Conservation (phyloP, 495 filamentous ascomycete genomes). For the Aspergillus sclerotiicarbonarius region DNA sequence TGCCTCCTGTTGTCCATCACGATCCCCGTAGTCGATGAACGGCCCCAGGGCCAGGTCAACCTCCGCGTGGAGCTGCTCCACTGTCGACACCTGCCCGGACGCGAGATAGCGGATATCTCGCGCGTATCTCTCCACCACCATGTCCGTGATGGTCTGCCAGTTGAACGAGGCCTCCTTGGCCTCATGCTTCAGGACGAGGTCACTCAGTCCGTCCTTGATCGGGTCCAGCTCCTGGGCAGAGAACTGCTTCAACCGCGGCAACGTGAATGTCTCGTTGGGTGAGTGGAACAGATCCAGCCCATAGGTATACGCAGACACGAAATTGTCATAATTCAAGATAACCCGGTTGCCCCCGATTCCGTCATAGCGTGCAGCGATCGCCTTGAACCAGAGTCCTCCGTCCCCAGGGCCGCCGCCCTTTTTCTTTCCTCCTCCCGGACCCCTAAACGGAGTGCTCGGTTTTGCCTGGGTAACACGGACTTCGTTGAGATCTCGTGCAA, state of each 20-base stretch:
- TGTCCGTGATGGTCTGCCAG: conserved; percentile 62
- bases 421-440: conserved; percentile 16
- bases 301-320: conserved; percentile 59
- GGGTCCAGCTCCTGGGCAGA: conserved; percentile 32
- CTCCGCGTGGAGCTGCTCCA: conserved; percentile 39
- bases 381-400: conserved; percentile 28
- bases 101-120: conserved; percentile 50
- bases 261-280: conserved; percentile 15
- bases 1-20: conserved; percentile 32
- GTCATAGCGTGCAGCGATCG: conserved; percentile 55
- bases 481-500: conserved; percentile 40
- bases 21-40: conserved; percentile 49
- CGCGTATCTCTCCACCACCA: conserved; percentile 59
- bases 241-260: conserved; percentile 49
- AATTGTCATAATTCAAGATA: conserved; percentile 56
- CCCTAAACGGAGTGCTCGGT: background rate
- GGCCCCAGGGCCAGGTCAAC: conserved; percentile 45
- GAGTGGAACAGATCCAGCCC: conserved; percentile 49
- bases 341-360: conserved; percentile 56
- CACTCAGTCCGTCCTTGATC: conserved; percentile 42
- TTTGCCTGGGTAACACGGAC: conserved; percentile 31
- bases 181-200: conserved; percentile 32
- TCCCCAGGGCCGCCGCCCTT: conserved; percentile 6
- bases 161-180: conserved; percentile 31
- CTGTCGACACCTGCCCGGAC: conserved; percentile 29